Base-by-base conservation (phyloP, 257 asterid genomes). In the Plectranthus barbatus region DNA sequence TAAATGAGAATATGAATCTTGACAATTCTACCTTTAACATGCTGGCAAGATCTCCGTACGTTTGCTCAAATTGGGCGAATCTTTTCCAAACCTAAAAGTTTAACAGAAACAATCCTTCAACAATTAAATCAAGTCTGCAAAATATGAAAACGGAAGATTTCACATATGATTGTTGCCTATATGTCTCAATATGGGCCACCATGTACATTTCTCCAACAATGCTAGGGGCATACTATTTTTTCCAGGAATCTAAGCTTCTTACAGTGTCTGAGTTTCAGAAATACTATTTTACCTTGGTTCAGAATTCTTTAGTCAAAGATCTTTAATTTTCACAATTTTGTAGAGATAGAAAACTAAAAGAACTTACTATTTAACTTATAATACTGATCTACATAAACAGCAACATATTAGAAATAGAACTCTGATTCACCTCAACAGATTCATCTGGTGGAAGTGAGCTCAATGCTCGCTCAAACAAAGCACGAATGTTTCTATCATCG, bases 41-140 rank as follows among this genome's bases (percentile, higher is more conserved):
- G 83, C 97, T 93, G 59, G 95, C 59, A 74, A 89, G 97, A 81
- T 93, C 99, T 64, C 99, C 99, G 81, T 90, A 93, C 3, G 83
- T 87, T 81, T 90, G 96, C 87, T 93, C 99, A 48, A 93, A 93
- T 67, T 87, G 86, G 34, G 71, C 36, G 67, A 90, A 93, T 74
- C 86, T 81, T 74, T 90, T 90, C 99, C 99, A 93, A 56, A 93
- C 95, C 99, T 89, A 73, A 74, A 72, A n/a, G n/a, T n/a, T n/a
- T n/a, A n/a, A n/a, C n/a, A n/a, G n/a, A n/a, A n/a, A n/a, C n/a
- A n/a, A n/a, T n/a, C n/a, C n/a, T n/a, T n/a, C n/a, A n/a, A n/a
- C n/a, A n/a, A n/a, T n/a, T n/a, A n/a, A 19, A 40, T 31, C 20
- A 49, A 56, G 37, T 4, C 1, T 10, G 64, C 40, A 44, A 64